Base-by-base conservation (phyloP, 108 stramenopile genomes). In the Nannochloropsis gaditana region DNA sequence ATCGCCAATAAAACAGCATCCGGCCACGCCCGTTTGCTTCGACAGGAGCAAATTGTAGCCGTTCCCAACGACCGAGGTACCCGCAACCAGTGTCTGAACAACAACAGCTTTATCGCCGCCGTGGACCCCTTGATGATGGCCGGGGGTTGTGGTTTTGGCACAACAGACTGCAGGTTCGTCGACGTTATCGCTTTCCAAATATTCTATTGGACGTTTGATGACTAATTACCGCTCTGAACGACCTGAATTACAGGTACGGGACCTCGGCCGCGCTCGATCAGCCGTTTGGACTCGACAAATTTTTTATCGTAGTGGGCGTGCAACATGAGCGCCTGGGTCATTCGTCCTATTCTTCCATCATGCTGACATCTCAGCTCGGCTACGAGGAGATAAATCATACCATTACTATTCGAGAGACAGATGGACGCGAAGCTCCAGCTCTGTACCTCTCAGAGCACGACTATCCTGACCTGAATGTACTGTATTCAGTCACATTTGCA, bases 261-360 rank as follows among this genome's bases (percentile, higher is more conserved):
- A 73, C 59, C 59, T n/a, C 19, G 15, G 59, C 59, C n/a, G 59
- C 59, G 19, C 59, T 73, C 19, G 59, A 73, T n/a, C 59, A 73
- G 59, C 59, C 59, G 19, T 73, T 73, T n/a, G 59, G n/a, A n/a
- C 59, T 73, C 59, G 59, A 73, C 8, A 15, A 73, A 15, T 73
- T 73, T n/a, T 73, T 73, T n/a, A n/a, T 73, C 59, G 59, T 73
- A 4, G 59, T 73, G 19, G 59, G 59, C 59, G 59, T 73, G 59
- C 59, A 73, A 73, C 59, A 73, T n/a, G 59, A 73, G 59, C 59
- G n/a, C 59, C 59, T 73, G 59, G 59, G 59, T 6, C 59, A 73
- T n/a, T 73, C 59, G 19, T 73, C 59, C 59, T 73, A 73, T n/a
- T 73, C 59, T n/a, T 73, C 59, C 59, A 73, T 73, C 59, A 73